A percentile compares a stretch with the other conserved stretches of the same genome.
Conservation (phyloP, 2,329 filamentous ascomycete species). For the Cladosporium sp. region DNA sequence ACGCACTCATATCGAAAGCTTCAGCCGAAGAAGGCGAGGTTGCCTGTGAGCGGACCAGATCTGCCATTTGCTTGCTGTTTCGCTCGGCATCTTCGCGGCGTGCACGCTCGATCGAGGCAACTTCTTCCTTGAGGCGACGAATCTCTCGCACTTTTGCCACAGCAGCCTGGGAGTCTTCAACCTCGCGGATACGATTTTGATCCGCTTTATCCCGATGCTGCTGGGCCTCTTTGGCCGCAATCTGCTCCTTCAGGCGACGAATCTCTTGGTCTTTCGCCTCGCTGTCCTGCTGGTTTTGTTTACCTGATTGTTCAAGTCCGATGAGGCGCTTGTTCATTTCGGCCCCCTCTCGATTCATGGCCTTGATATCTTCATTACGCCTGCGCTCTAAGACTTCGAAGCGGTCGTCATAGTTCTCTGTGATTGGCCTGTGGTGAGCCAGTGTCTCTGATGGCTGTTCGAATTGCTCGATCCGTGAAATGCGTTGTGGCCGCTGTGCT, state of each 20-base stretch:
- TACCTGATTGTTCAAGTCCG: background rate
- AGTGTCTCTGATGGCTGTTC: background rate
- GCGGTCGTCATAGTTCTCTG: background rate
- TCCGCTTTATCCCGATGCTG: background rate
- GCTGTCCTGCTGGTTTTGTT: background rate
- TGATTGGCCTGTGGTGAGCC: background rate
- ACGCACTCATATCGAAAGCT: slow-evolving; percentile 10
- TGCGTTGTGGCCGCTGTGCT: background rate
- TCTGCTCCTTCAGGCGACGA: background rate
- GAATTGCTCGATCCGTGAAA: background rate
- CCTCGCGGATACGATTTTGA: background rate
- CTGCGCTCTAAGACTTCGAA: background rate
- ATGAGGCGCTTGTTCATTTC: slow-evolving; percentile 1
- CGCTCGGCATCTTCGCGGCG: slow-evolving; percentile 1
- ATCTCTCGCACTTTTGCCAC: background rate
- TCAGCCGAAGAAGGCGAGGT: background rate
- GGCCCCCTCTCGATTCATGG: background rate
- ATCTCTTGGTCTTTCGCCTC: slow-evolving; percentile 9
- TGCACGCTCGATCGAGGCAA: background rate
- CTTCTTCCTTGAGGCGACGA: background rate
- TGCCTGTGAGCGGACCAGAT: slow-evolving; percentile 8
- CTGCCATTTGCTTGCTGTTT: slow-evolving; percentile 2
- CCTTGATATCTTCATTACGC: background rate
- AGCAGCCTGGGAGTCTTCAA: background rate
- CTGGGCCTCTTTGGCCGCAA: background rate